Conservation (phyloP, 805 yeast species). For the Metschnikowia baotianmanensis region DNA sequence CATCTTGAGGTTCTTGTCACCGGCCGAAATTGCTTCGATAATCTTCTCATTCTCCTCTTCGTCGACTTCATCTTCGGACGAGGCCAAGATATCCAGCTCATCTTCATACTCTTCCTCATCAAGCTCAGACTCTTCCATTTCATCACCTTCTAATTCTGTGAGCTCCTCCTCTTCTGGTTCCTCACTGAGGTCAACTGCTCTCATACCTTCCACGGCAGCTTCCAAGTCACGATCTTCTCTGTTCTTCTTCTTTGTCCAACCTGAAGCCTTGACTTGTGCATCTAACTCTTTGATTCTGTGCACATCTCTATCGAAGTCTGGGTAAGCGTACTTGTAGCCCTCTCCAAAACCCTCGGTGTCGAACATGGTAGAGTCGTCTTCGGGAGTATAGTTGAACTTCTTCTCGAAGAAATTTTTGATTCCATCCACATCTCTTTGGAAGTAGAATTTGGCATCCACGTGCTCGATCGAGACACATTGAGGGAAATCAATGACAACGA, state of each 20-base stretch:
- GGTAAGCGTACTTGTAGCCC: slow-evolving; percentile 73
- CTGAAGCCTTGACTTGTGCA: slow-evolving; percentile 88
- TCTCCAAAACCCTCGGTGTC: slow-evolving; percentile 82
- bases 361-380: slow-evolving; percentile 63
- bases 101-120: slow-evolving; percentile 37
- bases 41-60: slow-evolving; percentile 52
- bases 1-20: slow-evolving; percentile 66
- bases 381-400: slow-evolving; percentile 73
- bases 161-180: slow-evolving; percentile 44
- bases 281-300: slow-evolving; percentile 68
- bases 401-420: slow-evolving; percentile 77
- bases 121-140: slow-evolving; percentile 28
- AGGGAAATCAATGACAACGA: slow-evolving; percentile 95
- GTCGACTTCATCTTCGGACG: slow-evolving; percentile 27
- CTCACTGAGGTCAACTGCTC: slow-evolving; percentile 37
- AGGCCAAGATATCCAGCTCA: slow-evolving; percentile 21
- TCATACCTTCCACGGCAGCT: slow-evolving; percentile 68
- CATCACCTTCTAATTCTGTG: slow-evolving; percentile 26
- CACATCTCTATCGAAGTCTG: slow-evolving; percentile 76
- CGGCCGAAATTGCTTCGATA: slow-evolving; percentile 64
- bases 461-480: slow-evolving; percentile 96
- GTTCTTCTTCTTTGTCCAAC: slow-evolving; percentile 51
- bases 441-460: slow-evolving; percentile 80
- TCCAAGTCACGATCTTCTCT: slow-evolving; percentile 63
- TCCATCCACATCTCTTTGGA: slow-evolving; percentile 91